phyloP scores from a whole-genome alignment of 2,329 filamentous ascomycete species.

The Cladophialophora psammophila region DNA sequence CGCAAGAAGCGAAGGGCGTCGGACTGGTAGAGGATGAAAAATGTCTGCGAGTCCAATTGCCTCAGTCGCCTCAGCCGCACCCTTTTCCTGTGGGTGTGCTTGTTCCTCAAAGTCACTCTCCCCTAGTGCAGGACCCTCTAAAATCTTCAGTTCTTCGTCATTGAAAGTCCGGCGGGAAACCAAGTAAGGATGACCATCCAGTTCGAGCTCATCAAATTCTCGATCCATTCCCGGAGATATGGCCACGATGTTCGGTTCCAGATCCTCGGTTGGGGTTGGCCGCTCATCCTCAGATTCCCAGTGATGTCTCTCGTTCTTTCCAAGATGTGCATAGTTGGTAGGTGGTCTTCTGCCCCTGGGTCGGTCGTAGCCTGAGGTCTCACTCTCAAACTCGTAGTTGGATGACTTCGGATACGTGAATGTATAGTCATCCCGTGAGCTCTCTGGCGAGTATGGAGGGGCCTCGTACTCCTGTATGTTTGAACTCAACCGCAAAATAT shows the following conservation, averaged over 20 bases:
- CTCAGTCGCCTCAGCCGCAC: neutral
- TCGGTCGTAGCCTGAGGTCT: conserved; percentile 36
- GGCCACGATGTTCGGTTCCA: conserved; percentile 37
- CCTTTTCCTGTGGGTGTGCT: neutral
- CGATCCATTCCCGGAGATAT: conserved; percentile 36
- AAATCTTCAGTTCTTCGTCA: conserved; percentile 35
- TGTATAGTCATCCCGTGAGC: conserved; percentile 40
- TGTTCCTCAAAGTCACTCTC: conserved; percentile 1
- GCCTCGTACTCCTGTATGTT: conserved; percentile 20
- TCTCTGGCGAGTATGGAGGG: conserved; percentile 38
- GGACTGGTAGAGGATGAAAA: neutral
- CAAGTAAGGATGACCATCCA: conserved; percentile 39
- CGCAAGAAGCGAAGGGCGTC: conserved; percentile 28
- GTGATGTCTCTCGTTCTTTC: conserved; percentile 32
- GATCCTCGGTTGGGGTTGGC: conserved; percentile 26
- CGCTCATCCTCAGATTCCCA: conserved; percentile 29
- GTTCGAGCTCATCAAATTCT: conserved; percentile 37
- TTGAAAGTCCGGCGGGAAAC: conserved; percentile 35
- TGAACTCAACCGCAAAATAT: conserved; percentile 37
- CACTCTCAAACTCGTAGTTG: conserved; percentile 40
- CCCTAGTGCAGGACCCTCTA: conserved; percentile 21
- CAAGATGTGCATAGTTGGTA: conserved; percentile 34
- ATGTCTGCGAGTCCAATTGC: neutral
- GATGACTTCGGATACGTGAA: conserved; percentile 42
- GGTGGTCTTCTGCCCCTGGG: conserved; percentile 38